A percentile compares a stretch with the other conserved stretches of the same genome.
Evolutionary conservation across 345 rosid species (phyloP).

Genomic region (Camelina hispida): DNA sequence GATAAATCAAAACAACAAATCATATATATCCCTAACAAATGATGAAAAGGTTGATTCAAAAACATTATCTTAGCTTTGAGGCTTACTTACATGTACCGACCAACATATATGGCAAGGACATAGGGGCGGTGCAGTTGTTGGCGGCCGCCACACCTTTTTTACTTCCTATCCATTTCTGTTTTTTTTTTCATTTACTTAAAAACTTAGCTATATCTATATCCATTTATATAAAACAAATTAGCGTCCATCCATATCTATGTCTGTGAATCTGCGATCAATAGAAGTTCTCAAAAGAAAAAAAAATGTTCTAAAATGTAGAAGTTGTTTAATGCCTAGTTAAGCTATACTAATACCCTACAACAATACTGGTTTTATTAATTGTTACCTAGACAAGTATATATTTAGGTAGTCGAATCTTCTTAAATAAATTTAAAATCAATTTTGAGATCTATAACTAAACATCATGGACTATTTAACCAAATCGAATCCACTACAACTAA

Average conservation of each 20-base stretch:
- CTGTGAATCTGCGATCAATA: neutral
- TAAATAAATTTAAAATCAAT: neutral
- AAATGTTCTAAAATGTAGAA: neutral
- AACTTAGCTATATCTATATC: neutral
- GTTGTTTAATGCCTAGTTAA: neutral
- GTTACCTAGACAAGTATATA: neutral
- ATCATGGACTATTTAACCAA: constrained; percentile 4
- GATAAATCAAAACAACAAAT: constrained; percentile 2
- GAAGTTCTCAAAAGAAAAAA: neutral
- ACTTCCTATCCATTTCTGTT: neutral
- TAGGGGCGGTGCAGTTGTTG: constrained; percentile 32
- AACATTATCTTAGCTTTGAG: constrained; percentile 17
- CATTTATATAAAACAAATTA: neutral
- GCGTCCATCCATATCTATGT: neutral
- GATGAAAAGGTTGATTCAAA: constrained; percentile 20
- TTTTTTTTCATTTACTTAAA: neutral
- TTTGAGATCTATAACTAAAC: neutral
- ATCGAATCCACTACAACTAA: constrained; percentile 9
- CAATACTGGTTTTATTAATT: neutral
- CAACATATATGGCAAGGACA: constrained; percentile 23
- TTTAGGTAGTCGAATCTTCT: constrained; percentile 4
- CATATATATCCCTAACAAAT: constrained; percentile 7
- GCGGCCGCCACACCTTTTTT: constrained; percentile 32
- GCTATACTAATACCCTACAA: no score
- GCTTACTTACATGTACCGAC: constrained; percentile 30